phyloP scores from a whole-genome alignment of 352 stramenopile species.

The Phytophthora sansomeana region DNA sequence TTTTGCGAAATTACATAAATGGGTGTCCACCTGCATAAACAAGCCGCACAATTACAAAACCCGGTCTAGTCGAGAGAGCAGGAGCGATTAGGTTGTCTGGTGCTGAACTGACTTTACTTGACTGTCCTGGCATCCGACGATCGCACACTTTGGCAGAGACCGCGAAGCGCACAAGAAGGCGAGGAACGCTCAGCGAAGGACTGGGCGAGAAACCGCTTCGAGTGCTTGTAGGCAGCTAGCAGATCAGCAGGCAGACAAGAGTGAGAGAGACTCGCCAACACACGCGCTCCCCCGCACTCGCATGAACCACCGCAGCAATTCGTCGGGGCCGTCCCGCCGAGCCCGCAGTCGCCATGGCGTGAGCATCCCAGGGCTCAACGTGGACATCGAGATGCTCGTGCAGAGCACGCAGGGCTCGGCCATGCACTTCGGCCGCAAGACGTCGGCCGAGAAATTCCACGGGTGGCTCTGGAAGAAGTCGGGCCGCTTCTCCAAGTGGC shows the following conservation, averaged over 20 bases:
- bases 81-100: conserved; percentile 25
- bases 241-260: conserved; percentile 5
- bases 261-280: conserved; percentile 30
- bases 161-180: conserved; percentile 40
- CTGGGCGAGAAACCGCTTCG: conserved; percentile 22
- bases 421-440: conserved; percentile 75
- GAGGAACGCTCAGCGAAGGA: conserved; percentile 29
- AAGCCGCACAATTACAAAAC: not conserved
- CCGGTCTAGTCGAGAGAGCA: conserved; percentile 25
- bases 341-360: conserved; percentile 27
- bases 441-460: conserved; percentile 75
- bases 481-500: conserved; percentile 83
- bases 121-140: conserved; percentile 31
- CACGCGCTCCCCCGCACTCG: not conserved
- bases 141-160: conserved; percentile 48
- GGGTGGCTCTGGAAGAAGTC: conserved; percentile 88
- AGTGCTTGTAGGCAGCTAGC: conserved; percentile 17
- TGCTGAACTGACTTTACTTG: conserved; percentile 37
- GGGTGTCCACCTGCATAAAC: not conserved
- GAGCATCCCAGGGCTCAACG: conserved; percentile 62
- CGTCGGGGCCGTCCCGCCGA: conserved; percentile 18
- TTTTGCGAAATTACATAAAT: conserved; percentile 8
- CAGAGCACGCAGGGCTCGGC: conserved; percentile 80
- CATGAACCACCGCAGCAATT: conserved; percentile 50
- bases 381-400: conserved; percentile 87